phyloP scores from a whole-genome alignment of 108 stramenopile species.

The Skeletonema grethae region DNA sequence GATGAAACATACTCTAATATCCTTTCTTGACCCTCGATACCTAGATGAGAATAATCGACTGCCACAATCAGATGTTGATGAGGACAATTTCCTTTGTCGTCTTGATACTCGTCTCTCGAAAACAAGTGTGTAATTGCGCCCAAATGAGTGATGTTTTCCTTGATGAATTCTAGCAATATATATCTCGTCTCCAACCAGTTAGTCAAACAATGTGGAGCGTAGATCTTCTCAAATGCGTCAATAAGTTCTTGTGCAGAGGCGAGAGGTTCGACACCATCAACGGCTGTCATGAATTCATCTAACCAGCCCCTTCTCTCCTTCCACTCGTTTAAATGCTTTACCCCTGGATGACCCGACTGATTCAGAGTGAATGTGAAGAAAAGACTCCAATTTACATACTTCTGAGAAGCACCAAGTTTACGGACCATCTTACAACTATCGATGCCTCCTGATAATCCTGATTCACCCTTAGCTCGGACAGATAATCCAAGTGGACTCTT shows the following conservation, averaged over 20 bases:
- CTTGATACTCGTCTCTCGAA: slow-evolving; percentile 4
- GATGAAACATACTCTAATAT: not conserved
- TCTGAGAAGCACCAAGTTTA: slow-evolving; percentile 1
- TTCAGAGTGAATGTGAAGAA: not conserved
- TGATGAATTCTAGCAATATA: not conserved
- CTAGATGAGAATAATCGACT: not conserved
- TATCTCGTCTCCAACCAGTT: not conserved
- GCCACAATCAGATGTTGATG: not conserved
- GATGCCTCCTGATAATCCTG: not conserved
- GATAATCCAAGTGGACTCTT: not conserved
- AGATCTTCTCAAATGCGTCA: not conserved
- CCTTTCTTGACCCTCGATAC: not conserved
- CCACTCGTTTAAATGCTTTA: not conserved
- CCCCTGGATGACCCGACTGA: not conserved
- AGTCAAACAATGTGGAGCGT: not conserved
- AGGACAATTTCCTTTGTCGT: not conserved
- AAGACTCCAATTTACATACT: not conserved
- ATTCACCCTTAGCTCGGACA: not conserved
- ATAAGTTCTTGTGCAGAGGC: not conserved
- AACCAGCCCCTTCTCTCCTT: not conserved
- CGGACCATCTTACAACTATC: slow-evolving; percentile 1
- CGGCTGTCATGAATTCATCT: not conserved
- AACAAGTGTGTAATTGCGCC: not conserved
- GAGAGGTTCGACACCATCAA: not conserved
- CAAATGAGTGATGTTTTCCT: not conserved